These are phyloP conservation scores for Blastocystis sp. DNA, from an alignment of 352 stramenopile species.

Conservation along the genomic window DNA sequence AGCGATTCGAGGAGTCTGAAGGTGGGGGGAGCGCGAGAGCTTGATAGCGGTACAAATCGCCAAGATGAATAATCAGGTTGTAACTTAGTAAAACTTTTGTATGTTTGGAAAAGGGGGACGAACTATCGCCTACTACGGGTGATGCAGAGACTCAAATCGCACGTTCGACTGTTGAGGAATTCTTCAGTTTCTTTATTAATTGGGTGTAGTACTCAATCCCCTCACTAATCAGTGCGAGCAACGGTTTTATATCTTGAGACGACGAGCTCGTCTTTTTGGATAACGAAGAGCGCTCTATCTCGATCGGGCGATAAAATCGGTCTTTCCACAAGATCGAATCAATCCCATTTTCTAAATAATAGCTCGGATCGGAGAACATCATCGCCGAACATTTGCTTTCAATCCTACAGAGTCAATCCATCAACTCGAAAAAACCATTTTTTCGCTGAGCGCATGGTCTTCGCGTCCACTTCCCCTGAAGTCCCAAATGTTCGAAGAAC, in stretches of 20 bases:
- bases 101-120: constrained; percentile 7
- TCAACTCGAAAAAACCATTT: background rate
- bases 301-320: constrained; percentile 30
- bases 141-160: background rate
- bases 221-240: background rate
- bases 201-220: constrained; percentile 18
- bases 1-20: background rate
- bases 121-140: background rate
- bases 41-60: constrained; percentile 26
- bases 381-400: background rate
- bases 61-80: constrained; percentile 19
- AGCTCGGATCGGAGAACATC: constrained; percentile 30
- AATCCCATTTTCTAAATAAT: constrained; percentile 29
- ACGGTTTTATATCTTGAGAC: background rate
- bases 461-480: background rate
- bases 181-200: background rate
- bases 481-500: background rate
- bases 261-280: background rate
- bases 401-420: constrained; percentile 10
- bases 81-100: constrained; percentile 8
- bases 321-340: constrained; percentile 46
- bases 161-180: background rate
- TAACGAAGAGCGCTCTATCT: background rate
- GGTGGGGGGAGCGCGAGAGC: background rate
- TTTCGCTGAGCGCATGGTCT: background rate